Conservation (phyloP, 2,329 filamentous ascomycete species). For the Aureobasidium melanogenum region DNA sequence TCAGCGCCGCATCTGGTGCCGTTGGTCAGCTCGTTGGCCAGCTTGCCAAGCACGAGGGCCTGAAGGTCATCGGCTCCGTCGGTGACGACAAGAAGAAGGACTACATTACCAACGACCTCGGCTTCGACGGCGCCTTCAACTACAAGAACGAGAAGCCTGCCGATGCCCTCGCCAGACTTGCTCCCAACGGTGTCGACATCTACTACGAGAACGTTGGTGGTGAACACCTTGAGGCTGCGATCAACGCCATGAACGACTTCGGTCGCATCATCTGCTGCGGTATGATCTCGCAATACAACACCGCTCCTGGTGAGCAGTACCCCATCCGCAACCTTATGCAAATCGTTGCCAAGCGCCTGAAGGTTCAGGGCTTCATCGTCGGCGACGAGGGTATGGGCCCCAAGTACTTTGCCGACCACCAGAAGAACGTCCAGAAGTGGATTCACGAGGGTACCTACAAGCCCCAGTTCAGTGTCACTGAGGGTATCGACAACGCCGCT, state of each 20-base stretch:
- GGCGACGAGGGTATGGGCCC: slow-evolving; percentile 55
- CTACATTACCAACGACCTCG: slow-evolving; percentile 60
- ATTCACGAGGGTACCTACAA: slow-evolving; percentile 67
- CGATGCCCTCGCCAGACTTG: slow-evolving; percentile 60
- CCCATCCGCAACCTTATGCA: slow-evolving; percentile 58
- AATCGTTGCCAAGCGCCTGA: slow-evolving; percentile 60
- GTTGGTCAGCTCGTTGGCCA: slow-evolving; percentile 79
- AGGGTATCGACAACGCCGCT: slow-evolving; percentile 68
- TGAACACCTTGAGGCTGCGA: slow-evolving; percentile 60
- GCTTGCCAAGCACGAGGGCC: slow-evolving; percentile 70
- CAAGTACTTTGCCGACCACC: slow-evolving; percentile 60
- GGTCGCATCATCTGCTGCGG: slow-evolving; percentile 57
- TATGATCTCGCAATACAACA: slow-evolving; percentile 74
- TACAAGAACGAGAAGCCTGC: slow-evolving; percentile 72
- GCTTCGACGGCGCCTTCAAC: slow-evolving; percentile 71
- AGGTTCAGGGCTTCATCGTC: slow-evolving; percentile 70
- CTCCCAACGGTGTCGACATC: slow-evolving; percentile 71
- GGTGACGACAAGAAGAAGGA: slow-evolving; percentile 72
- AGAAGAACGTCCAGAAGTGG: slow-evolving; percentile 68
- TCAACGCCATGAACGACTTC: slow-evolving; percentile 53
- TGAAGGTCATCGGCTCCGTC: slow-evolving; percentile 71
- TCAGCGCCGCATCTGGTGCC: slow-evolving; percentile 70
- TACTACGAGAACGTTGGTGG: slow-evolving; percentile 75
- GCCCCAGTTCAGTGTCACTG: slow-evolving; percentile 57
- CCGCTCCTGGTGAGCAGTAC: slow-evolving; percentile 46